Conservation (phyloP, 345 rosid species). For the Lagerstroemia speciosa region DNA sequence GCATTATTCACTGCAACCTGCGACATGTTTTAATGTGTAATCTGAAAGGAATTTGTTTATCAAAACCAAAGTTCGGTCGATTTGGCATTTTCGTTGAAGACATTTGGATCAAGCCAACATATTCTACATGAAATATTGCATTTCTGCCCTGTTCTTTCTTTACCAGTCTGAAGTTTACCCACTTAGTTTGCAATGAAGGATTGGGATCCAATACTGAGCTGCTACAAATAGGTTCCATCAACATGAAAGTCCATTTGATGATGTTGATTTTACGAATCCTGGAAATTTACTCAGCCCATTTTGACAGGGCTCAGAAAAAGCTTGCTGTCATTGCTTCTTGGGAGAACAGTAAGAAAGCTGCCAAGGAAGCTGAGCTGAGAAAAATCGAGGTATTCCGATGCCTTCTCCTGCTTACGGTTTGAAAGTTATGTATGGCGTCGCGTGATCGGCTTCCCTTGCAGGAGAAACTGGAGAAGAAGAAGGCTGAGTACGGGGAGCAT, state of each 20-base stretch:
- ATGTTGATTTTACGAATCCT: neutral
- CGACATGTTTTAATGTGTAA: neutral
- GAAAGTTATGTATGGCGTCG: neutral
- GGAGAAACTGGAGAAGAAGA: conserved; percentile 78
- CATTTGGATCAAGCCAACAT: neutral
- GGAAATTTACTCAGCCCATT: neutral
- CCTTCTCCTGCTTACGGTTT: neutral
- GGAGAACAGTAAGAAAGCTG: conserved; percentile 83
- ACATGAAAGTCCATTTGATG: neutral
- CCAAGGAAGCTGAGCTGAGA: conserved; percentile 61
- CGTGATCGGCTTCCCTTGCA: conserved; percentile 14
- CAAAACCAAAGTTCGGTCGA: neutral
- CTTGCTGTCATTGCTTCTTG: conserved; percentile 50
- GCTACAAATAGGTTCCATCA: neutral
- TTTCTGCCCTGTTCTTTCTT: neutral
- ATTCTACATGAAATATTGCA: neutral
- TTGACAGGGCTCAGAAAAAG: conserved; percentile 74
- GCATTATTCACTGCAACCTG: neutral
- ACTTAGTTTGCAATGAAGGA: neutral
- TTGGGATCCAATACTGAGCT: no score
- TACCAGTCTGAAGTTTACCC: neutral
- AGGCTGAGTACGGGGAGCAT: conserved; percentile 70
- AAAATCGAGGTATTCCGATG: conserved; percentile 50
- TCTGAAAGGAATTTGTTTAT: no score
- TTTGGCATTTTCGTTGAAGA: neutral